Evolutionary conservation across 352 stramenopile species (phyloP).

Genomic region (Globisporangium solare): DNA sequence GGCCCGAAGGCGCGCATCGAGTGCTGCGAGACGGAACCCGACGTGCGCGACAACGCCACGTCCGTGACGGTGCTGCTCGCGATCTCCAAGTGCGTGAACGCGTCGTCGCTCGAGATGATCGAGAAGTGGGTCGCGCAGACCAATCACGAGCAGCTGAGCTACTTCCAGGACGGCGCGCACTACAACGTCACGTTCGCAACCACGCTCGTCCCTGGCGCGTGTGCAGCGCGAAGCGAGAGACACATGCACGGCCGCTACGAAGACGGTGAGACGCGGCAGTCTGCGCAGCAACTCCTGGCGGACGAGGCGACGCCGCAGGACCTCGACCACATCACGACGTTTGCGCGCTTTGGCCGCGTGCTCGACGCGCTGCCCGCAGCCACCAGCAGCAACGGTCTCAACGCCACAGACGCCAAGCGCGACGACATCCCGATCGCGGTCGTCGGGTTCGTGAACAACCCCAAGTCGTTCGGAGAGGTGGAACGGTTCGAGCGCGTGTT

Average conservation of each 20-base stretch:
- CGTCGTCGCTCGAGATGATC: conserved; percentile 30
- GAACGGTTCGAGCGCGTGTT: conserved; percentile 15
- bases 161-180: conserved; percentile 8
- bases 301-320: conserved; percentile 6
- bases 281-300: neutral
- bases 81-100: conserved; percentile 61
- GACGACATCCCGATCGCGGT: conserved; percentile 7
- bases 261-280: conserved; percentile 7
- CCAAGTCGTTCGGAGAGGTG: conserved; percentile 14
- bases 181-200: conserved; percentile 8
- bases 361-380: conserved; percentile 2
- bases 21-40: conserved; percentile 8
- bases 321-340: conserved; percentile 7
- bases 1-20: conserved; percentile 6
- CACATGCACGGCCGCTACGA: conserved; percentile 18
- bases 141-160: conserved; percentile 13
- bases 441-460: conserved; percentile 19
- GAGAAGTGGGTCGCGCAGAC: conserved; percentile 38
- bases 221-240: conserved; percentile 25
- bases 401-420: neutral
- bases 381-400: neutral
- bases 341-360: conserved; percentile 9
- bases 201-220: conserved; percentile 28
- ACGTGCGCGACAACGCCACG: conserved; percentile 11
- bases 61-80: conserved; percentile 39